phyloP scores from a whole-genome alignment of 495 filamentous ascomycete species.

The Xylaria intraflava region DNA sequence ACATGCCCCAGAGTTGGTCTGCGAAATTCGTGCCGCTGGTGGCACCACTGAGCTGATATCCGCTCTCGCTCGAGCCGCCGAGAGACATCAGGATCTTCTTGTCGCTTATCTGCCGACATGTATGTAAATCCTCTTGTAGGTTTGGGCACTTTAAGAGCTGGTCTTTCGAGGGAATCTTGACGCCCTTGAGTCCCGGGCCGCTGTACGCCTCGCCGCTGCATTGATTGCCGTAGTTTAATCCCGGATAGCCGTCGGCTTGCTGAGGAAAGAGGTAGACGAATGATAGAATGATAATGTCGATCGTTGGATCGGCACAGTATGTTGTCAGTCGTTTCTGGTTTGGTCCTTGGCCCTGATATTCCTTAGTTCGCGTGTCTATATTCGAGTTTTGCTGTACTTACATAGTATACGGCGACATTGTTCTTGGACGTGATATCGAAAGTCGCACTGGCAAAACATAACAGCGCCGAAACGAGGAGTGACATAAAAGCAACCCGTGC shows the following conservation, averaged over 20 bases:
- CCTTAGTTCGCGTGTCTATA: neutral
- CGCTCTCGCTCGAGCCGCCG: slow-evolving; percentile 51
- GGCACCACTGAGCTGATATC: slow-evolving; percentile 26
- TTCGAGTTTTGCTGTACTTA: slow-evolving; percentile 17
- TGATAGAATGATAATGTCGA: slow-evolving; percentile 62
- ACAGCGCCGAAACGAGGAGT: slow-evolving; percentile 5
- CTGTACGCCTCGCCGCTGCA: slow-evolving; percentile 41
- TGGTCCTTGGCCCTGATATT: slow-evolving; percentile 40
- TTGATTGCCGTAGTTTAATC: slow-evolving; percentile 60
- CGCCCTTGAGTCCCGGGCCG: slow-evolving; percentile 28
- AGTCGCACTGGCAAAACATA: slow-evolving; percentile 5
- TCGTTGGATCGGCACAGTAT: slow-evolving; percentile 51
- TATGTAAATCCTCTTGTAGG: slow-evolving; percentile 42
- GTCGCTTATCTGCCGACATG: slow-evolving; percentile 38
- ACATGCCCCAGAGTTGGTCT: slow-evolving; percentile 57
- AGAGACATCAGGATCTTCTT: slow-evolving; percentile 62
- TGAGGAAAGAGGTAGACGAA: slow-evolving; percentile 62
- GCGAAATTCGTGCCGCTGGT: slow-evolving; percentile 53
- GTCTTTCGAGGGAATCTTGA: slow-evolving; percentile 19
- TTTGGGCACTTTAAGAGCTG: slow-evolving; percentile 29
- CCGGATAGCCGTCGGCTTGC: slow-evolving; percentile 49
- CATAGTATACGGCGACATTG: slow-evolving; percentile 50
- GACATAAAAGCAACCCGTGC: slow-evolving; percentile 5
- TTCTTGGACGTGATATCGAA: slow-evolving; percentile 22
- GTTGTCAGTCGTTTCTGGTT: slow-evolving; percentile 41